Conservation (phyloP, 768 basidiomycete species). For the Macrolepiota albuminosa region DNA sequence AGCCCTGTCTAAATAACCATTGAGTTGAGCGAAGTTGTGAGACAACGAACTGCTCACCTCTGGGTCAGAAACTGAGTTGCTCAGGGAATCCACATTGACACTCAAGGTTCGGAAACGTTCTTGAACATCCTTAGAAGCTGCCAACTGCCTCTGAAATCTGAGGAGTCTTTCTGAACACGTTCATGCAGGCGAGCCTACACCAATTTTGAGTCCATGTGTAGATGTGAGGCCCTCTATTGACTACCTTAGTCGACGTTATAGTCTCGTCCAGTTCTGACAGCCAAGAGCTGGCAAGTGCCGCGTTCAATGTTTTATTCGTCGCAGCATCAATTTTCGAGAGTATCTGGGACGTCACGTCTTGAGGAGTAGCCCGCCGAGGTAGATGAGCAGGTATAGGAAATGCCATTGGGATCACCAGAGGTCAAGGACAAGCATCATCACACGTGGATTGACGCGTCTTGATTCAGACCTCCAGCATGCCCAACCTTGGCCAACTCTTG, state of each 20-base stretch:
- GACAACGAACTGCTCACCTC: conserved; percentile 39
- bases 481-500: conserved; percentile 42
- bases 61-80: conserved; percentile 46
- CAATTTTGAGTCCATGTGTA: conserved; percentile 3
- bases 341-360: conserved; percentile 69
- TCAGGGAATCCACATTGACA: conserved; percentile 48
- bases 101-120: conserved; percentile 48
- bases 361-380: conserved; percentile 53
- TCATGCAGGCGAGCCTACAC: conserved; percentile 64
- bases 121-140: conserved; percentile 61
- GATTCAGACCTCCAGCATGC: conserved; percentile 29
- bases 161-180: conserved; percentile 61
- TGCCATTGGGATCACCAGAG: conserved; percentile 45
- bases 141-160: conserved; percentile 60
- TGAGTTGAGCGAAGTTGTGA: conserved; percentile 1
- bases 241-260: conserved; percentile 69
- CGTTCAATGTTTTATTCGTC: conserved; percentile 51
- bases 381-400: conserved; percentile 71
- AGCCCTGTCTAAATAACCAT: conserved; percentile 54
- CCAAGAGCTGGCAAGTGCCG: conserved; percentile 64
- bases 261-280: conserved; percentile 66
- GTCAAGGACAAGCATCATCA: conserved; percentile 13
- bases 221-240: background rate
- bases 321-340: conserved; percentile 66
- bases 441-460: conserved; percentile 16